Evolutionary conservation across 2,329 filamentous ascomycete species (phyloP), one percentile per base, ranked within the genome.

Genomic region (Botrytis sinoallii): DNA sequence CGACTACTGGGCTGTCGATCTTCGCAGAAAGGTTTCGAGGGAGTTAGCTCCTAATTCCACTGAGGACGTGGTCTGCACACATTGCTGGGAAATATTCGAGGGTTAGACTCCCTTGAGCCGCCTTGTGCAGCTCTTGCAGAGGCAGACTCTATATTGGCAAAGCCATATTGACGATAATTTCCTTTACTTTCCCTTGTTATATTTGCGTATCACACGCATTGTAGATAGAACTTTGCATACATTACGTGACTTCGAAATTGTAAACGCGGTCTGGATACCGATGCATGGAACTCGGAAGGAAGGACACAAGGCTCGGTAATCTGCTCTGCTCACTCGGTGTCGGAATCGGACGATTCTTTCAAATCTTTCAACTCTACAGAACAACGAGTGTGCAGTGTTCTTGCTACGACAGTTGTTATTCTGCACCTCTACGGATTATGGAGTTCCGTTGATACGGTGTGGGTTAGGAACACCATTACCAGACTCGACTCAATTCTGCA

Each of bases 211-310:
- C 22, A n/a, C 25, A 60, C 63, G 71, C 52, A 60, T 72, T 29
- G 71, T 72, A 72, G 71, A 72, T 72, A 72, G 71, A 72, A 72
- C 63, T 68, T 42, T 72, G 71, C 71, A 68, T 48, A 48, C 52
- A 42, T 55, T 72, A 64, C 65, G 71, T 72, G 71, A 72, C 63
- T 57, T 59, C 71, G 63, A 72, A 72, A 72, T 61, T 68, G 71
- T 72, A 72, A 72, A 72, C 63, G 55, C 64, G 64, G 48, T 59
- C n/a, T 68, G 48, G 71, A 72, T 48, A 68, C 64, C 64, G 66
- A 68, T 68, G 57, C 70, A 64, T 52, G 52, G 67, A 70, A 61
- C 7, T 64, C 22, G 70, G 60, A 64, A 32, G 70, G 71, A 72
- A 68, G 71, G 71, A 59, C 64, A 68, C 55, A 55, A 61, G 44